Evolutionary conservation across 2,329 filamentous ascomycete species (phyloP).

Genomic region (Fusarium pseudoanthophilum): DNA sequence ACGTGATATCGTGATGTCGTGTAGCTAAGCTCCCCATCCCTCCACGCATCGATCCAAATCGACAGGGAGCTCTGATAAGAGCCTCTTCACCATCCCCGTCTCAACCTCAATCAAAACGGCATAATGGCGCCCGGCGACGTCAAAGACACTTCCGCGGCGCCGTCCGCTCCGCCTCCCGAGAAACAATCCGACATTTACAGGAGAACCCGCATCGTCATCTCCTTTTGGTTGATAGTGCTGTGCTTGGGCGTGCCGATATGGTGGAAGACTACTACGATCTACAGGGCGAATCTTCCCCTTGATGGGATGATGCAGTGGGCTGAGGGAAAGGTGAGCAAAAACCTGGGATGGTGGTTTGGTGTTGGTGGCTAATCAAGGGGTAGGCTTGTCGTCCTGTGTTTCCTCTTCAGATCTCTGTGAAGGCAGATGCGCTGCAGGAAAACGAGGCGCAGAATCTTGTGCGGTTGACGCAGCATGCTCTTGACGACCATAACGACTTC

Average conservation of each 20-base stretch:
- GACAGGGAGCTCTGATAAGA: constrained; percentile 27
- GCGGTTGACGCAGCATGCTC: constrained; percentile 82
- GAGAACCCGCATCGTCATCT: constrained; percentile 79
- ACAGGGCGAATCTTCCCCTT: constrained; percentile 84
- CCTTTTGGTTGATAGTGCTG: constrained; percentile 90
- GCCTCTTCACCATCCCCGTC: constrained; percentile 17
- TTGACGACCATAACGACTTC: constrained; percentile 89
- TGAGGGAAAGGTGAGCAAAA: constrained; percentile 76
- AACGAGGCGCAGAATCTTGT: constrained; percentile 79
- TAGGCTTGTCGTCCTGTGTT: constrained; percentile 91
- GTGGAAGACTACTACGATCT: constrained; percentile 95
- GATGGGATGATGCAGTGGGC: constrained; percentile 92
- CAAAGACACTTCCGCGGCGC: constrained; percentile 31
- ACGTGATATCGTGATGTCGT: constrained; percentile 46
- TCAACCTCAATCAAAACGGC: constrained; percentile 16
- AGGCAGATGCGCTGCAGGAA: constrained; percentile 72
- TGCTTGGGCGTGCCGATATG: constrained; percentile 90
- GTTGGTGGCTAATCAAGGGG: background rate
- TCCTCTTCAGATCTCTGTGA: constrained; percentile 82
- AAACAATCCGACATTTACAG: constrained; percentile 74
- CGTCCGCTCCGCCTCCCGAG: constrained; percentile 75
- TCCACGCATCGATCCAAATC: constrained; percentile 11
- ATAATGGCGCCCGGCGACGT: constrained; percentile 41
- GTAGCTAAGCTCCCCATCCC: constrained; percentile 31
- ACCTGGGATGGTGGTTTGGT: rapidly evolving